These are phyloP conservation scores for Talaromyces sp. DNA, from an alignment of 2,329 filamentous ascomycete species.

Conservation along the genomic window DNA sequence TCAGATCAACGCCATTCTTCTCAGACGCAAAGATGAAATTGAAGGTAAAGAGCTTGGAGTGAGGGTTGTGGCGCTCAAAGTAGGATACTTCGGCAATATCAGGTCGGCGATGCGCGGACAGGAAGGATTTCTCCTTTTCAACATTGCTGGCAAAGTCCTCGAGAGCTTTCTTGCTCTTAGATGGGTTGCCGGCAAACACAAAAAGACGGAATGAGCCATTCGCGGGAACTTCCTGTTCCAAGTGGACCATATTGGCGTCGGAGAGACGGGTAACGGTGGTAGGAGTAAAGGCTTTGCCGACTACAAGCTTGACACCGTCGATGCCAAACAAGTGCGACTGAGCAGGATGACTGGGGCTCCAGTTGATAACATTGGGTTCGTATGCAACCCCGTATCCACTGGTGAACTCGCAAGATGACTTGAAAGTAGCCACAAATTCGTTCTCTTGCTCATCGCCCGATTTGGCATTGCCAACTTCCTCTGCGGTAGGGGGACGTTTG, in stretches of 20 bases:
- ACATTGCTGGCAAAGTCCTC: constrained; percentile 66
- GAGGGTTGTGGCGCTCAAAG: constrained; percentile 80
- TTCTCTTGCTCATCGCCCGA: constrained; percentile 48
- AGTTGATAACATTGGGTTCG: constrained; percentile 77
- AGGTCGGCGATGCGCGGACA: constrained; percentile 59
- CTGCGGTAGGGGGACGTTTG: constrained; percentile 66
- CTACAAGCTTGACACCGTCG: constrained; percentile 60
- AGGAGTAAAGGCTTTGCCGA: constrained; percentile 73
- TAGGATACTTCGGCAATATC: constrained; percentile 64
- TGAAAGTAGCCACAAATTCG: constrained; percentile 84
- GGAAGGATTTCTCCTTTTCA: constrained; percentile 67
- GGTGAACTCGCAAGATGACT: constrained; percentile 86
- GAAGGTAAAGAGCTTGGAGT: constrained; percentile 76
- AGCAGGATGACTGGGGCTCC: constrained; percentile 69
- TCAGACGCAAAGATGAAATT: constrained; percentile 69
- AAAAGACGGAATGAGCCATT: constrained; percentile 87
- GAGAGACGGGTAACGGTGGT: constrained; percentile 80
- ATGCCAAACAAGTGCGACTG: constrained; percentile 68
- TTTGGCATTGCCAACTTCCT: constrained; percentile 67
- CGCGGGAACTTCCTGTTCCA: constrained; percentile 84
- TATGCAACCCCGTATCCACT: constrained; percentile 89
- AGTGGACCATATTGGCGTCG: constrained; percentile 83
- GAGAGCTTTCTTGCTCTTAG: constrained; percentile 60
- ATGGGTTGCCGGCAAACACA: constrained; percentile 71
- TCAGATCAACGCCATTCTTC: constrained; percentile 68